phyloP scores from a whole-genome alignment of 768 basidiomycete genomes.

The Russula lepida region DNA sequence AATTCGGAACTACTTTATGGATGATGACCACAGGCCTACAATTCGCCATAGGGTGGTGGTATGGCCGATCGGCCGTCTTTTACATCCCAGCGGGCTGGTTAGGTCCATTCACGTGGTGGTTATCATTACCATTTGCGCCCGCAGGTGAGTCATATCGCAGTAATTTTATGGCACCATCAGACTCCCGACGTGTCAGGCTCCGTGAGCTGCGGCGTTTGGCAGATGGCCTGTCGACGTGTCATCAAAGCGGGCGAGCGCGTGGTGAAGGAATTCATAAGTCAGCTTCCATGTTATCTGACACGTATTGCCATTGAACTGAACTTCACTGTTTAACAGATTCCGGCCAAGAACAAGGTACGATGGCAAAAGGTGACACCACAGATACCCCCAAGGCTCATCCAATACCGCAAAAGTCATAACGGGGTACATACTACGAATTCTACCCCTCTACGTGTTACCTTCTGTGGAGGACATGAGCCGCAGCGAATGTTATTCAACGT shows the following conservation, averaged over 20 bases:
- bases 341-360: neutral
- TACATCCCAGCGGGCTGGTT: conserved; percentile 89
- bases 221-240: conserved; percentile 88
- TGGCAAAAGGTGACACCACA: neutral
- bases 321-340: neutral
- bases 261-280: conserved; percentile 15
- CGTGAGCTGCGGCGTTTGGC: conserved; percentile 90
- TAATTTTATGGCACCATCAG: neutral
- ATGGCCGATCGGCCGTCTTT: conserved; percentile 84
- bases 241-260: conserved; percentile 61
- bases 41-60: conserved; percentile 84
- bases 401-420: neutral
- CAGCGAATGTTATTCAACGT: neutral
- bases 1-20: conserved; percentile 73
- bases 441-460: neutral
- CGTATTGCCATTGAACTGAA: neutral
- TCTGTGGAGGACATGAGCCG: neutral
- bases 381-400: neutral
- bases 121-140: conserved; percentile 88
- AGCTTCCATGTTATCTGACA: neutral
- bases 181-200: conserved; percentile 48
- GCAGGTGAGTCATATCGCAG: conserved; percentile 43
- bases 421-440: neutral
- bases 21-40: conserved; percentile 80
- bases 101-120: conserved; percentile 79